Percentiles rank a stretch among this genome's conserved stretches.
Conservation (phyloP, 768 basidiomycete species). For the Tremella mesenterica region DNA sequence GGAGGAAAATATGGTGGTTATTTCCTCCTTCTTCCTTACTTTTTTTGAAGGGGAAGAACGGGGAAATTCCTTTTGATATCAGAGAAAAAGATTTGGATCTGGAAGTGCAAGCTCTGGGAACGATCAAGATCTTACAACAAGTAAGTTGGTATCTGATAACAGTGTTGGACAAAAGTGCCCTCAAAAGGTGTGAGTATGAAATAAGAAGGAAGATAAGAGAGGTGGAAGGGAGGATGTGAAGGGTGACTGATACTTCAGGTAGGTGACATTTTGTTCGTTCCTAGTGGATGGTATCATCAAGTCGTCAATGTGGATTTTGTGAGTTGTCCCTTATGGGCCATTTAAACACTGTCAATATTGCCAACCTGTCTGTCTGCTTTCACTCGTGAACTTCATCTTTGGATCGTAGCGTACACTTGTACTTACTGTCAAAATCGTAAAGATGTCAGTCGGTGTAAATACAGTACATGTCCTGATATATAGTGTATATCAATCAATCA, state of each 20-base stretch:
- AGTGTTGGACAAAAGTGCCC: too few species aligned
- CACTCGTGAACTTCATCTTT: too few species aligned
- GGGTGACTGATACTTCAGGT: constrained; percentile 16
- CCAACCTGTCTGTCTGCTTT: too few species aligned
- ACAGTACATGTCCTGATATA: not conserved
- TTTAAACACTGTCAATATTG: not conserved
- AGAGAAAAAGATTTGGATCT: constrained; percentile 11
- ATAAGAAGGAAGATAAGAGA: not conserved
- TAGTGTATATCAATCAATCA: constrained; percentile 46
- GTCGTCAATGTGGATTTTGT: constrained; percentile 41
- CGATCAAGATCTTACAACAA: constrained; percentile 27
- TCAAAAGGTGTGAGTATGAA: too few species aligned
- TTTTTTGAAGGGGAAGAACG: constrained; percentile 7
- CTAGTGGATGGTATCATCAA: constrained; percentile 44
- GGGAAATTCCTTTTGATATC: constrained; percentile 35
- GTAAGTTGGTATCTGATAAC: constrained; percentile 7
- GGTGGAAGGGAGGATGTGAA: not conserved
- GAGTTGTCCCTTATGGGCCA: constrained; percentile 2
- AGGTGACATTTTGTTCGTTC: constrained; percentile 44
- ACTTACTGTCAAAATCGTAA: too few species aligned
- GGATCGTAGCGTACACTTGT: too few species aligned
- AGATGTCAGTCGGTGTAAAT: too few species aligned
- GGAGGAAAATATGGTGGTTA: constrained; percentile 43
- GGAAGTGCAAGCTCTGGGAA: constrained; percentile 10
- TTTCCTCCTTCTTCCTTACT: constrained; percentile 30